Evolutionary conservation across 495 filamentous ascomycete species (phyloP), one percentile per base, ranked within the genome.

Genomic region (Bacidia rubella): DNA sequence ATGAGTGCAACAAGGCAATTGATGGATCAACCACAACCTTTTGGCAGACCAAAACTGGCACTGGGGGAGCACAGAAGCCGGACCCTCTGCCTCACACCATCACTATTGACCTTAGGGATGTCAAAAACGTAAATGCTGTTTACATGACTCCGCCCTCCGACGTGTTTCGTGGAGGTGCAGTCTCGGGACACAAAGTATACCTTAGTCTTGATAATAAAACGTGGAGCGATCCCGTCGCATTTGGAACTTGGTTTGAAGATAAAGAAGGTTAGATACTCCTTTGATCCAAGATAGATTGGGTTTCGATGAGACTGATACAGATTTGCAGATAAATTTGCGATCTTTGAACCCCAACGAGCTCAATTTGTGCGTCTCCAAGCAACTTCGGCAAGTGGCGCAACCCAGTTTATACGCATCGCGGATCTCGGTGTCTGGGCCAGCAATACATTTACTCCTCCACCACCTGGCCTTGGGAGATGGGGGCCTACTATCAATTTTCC

Each of bases 401-500:
- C 27, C 17, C 2, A 51, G 9, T 51, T 4, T 41, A 32, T 51
- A 22, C 11, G 27, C 2, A 51, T 51, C 3, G 27, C 9, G 27
- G 49, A 41, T 22, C 27, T 51, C n/a, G 26, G 19, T 41, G 26
- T 51, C 2, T 51, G 26, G 27, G 49, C 49, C 38, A 41, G 10
- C 9, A 35, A 51, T 41, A 2, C 38, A 21, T 2, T 17, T 21
- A 5, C 27, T 2, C 2, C 49, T 22, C 38, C 32, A 41, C 9
- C 26, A 51, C 4, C 2, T 32, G 59, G 49, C 43, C 51, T 57
- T 12, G 73, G 73, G 27, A 27, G 60, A 42, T 77, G 74, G 74
- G 67, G 67, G 2, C 63, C 68, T 11, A 74, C 70, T 2, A 58
- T 78, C 26, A 65, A 74, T 29, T 66, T 77, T 27, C 74, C 75